Percentiles rank a stretch among this genome's conserved stretches.
These are phyloP conservation scores for Penicillium tannophilum DNA, from an alignment of 495 filamentous ascomycete species.

Conservation along the genomic window DNA sequence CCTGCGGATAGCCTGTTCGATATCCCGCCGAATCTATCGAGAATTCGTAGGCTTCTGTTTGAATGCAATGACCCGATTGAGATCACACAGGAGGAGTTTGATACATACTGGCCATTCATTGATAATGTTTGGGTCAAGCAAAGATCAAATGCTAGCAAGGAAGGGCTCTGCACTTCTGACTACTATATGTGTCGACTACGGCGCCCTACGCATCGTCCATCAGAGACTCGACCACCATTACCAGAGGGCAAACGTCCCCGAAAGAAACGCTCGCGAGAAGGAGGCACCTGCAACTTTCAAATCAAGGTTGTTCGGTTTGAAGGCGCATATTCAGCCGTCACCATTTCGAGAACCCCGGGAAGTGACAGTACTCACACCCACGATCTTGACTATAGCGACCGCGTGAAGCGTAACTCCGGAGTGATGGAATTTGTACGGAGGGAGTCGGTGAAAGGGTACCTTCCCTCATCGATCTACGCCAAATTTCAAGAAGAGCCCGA, in stretches of 20 bases:
- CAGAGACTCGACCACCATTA: constrained; percentile 43
- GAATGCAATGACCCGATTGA: constrained; percentile 56
- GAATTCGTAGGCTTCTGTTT: constrained; percentile 50
- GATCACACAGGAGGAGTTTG: constrained; percentile 52
- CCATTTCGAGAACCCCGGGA: constrained; percentile 43
- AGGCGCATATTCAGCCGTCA: constrained; percentile 49
- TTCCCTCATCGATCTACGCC: constrained; percentile 55
- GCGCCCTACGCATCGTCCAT: constrained; percentile 44
- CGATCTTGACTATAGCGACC: constrained; percentile 54
- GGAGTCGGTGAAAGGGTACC: constrained; percentile 54
- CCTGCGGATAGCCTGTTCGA: constrained; percentile 33
- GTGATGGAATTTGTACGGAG: constrained; percentile 53
- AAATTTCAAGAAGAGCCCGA: constrained; percentile 52
- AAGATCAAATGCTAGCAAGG: constrained; percentile 52
- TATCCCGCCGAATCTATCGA: constrained; percentile 49
- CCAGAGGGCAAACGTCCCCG: constrained; percentile 54
- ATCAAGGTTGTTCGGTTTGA: constrained; percentile 54
- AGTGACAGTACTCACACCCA: constrained; percentile 49
- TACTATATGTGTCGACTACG: constrained; percentile 57
- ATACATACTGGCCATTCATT: constrained; percentile 57
- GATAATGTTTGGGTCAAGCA: constrained; percentile 59
- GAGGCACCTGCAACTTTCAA: constrained; percentile 53
- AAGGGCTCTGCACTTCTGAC: constrained; percentile 51
- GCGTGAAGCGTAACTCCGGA: constrained; percentile 54
- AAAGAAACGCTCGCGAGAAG: constrained; percentile 53